These are phyloP conservation scores for Sarcomyxa edulis DNA, from an alignment of 768 basidiomycete species.

Conservation along the genomic window DNA sequence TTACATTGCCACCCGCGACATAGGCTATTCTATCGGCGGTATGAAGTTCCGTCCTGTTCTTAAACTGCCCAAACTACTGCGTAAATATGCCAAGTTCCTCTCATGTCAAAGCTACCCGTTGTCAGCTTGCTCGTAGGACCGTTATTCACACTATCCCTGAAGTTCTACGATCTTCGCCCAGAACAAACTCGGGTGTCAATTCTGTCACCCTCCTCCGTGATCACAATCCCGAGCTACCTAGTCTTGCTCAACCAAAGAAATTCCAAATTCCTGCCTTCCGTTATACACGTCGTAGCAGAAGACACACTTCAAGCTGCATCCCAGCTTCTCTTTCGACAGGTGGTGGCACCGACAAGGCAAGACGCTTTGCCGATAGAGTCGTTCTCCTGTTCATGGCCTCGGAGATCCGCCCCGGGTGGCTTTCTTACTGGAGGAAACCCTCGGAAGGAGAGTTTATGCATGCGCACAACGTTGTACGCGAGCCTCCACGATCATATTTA, in stretches of 20 bases:
- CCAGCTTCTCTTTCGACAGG: constrained; percentile 2
- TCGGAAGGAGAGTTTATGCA: constrained; percentile 15
- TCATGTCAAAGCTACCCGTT: constrained; percentile 11
- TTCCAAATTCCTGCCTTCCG: constrained; percentile 5
- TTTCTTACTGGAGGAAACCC: constrained; percentile 13
- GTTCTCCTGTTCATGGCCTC: constrained; percentile 16
- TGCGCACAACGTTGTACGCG: constrained; percentile 15
- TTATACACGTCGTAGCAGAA: constrained; percentile 10
- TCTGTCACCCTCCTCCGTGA: constrained; percentile 10
- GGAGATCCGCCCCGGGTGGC: constrained; percentile 15
- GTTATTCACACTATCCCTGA: constrained; percentile 12
- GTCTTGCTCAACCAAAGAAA: neutral
- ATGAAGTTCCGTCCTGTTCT: too few relatives aligned
- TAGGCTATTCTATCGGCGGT: too few relatives aligned
- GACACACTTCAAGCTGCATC: constrained; percentile 14
- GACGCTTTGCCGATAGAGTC: constrained; percentile 2
- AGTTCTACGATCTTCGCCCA: constrained; percentile 12
- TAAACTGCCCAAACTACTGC: too few relatives aligned
- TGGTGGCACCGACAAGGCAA: constrained; percentile 6
- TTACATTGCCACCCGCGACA: too few relatives aligned
- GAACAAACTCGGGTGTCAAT: constrained; percentile 10
- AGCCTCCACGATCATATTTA: constrained; percentile 13
- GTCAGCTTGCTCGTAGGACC: constrained; percentile 12
- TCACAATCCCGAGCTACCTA: constrained; percentile 3
- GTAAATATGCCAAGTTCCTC: neutral